phyloP scores from a whole-genome alignment of 2,329 filamentous ascomycete species.

The Elsinoe fawcettii region DNA sequence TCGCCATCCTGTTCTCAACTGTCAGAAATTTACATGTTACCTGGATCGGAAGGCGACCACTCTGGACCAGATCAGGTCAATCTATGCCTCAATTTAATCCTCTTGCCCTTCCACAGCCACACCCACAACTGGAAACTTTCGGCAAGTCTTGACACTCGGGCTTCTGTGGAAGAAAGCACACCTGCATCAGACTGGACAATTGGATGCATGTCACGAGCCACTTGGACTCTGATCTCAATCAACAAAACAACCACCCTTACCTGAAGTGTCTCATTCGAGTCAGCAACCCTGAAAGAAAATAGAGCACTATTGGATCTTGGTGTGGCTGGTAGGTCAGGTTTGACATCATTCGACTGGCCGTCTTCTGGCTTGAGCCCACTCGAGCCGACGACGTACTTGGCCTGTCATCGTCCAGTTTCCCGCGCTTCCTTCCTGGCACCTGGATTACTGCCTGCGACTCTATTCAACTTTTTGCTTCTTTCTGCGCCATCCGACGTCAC shows the following conservation, averaged over 20 bases:
- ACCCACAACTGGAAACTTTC: conserved; percentile 7
- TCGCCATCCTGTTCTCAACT: not conserved
- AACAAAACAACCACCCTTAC: not conserved
- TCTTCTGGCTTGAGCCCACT: not conserved
- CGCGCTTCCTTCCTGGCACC: not conserved
- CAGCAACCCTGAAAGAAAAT: not conserved
- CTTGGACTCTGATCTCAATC: not conserved
- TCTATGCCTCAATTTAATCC: conserved; percentile 9
- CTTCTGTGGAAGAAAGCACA: not conserved
- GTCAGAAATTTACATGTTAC: not conserved
- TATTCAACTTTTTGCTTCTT: not conserved
- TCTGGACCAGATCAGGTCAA: not conserved
- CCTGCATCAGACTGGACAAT: not conserved
- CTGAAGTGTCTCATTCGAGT: not conserved
- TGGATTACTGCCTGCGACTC: too few relatives aligned
- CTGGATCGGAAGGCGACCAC: not conserved
- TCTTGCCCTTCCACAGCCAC: not conserved
- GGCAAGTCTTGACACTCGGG: not conserved
- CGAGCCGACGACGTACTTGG: not conserved
- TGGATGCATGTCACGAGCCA: not conserved
- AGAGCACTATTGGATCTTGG: conserved; percentile 2
- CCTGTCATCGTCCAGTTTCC: not conserved
- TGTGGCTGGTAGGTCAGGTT: conserved; percentile 5
- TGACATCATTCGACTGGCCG: conserved; percentile 1
- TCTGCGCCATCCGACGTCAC: conserved; percentile 4